Evolutionary conservation across 2,329 filamentous ascomycete species (phyloP), one percentile per base, ranked within the genome.

Genomic region (Xylaria sp.): DNA sequence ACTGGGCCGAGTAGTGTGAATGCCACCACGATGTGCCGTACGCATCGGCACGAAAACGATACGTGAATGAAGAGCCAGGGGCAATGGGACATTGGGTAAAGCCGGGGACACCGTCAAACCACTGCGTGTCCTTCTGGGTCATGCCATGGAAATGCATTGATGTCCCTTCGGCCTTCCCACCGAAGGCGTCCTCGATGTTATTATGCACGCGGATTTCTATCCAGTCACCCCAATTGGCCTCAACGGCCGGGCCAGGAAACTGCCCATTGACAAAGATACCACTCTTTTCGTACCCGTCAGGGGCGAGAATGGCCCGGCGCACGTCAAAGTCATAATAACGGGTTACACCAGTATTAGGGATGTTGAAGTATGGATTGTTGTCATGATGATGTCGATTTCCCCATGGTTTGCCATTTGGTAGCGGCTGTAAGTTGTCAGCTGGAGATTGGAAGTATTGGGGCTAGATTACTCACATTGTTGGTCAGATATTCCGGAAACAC

Each of bases 81-180:
- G 83, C 79, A 51, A 90, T 85, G 1, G 81, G 78, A 66, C 85
- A 88, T 72, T 89, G 87, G 0, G 81, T 85, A 2, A 88, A 80
- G 38, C 82, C 85, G 0, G 83, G 77, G 1, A 87, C 82, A 1
- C 89, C 89, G 69, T 91, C 89, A 84, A 90, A 89, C 53, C 84
- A 79, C 31, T 81, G 87, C 0, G 86, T 88, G 7, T 83, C 84
- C 67, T 87, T 86, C 70, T 88, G 86, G 67, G 81, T 87, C 56
- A 90, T 77, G 11, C 89, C 89, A 70, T 91, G 89, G 72, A 87
- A 91, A 71, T 91, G 89, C 29, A 91, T 77, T 56, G 78, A 82
- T 19, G 85, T 85, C n/a, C 77, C 82, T 67, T 89, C 80, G 1
- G 9, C 54, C 21, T 51, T 51, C 3, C 9, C 25, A 19, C 21